phyloP scores from a whole-genome alignment of 139 green algal species.

The Chlamydomonas applanata region DNA sequence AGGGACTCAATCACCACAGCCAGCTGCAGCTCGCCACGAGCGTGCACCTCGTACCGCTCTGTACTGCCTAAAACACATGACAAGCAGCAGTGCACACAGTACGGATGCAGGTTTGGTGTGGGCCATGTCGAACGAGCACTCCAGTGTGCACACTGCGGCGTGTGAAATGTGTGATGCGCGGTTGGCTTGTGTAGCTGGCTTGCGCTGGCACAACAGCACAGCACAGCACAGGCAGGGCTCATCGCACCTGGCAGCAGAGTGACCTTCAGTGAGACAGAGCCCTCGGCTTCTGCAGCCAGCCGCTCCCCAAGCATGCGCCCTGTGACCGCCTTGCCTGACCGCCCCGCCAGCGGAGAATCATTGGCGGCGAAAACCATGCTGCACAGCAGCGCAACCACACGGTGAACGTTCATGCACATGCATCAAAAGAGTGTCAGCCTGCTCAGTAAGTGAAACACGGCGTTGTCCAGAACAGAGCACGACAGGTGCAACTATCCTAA shows the following conservation, averaged over 20 bases:
- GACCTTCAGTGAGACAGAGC: conserved; percentile 70
- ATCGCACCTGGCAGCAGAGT: conserved; percentile 27
- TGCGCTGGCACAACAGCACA: no score
- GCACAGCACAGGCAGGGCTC: no score
- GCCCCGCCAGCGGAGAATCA: conserved; percentile 76
- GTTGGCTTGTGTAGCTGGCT: no score
- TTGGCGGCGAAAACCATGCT: conserved; percentile 88
- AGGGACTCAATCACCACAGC: conserved; percentile 89
- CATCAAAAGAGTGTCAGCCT: no score
- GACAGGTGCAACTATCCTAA: background rate
- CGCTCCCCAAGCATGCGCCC: conserved; percentile 78
- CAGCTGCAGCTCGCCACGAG: conserved; percentile 90
- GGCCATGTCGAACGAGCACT: background rate
- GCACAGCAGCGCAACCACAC: background rate
- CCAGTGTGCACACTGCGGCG: background rate
- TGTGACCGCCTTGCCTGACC: conserved; percentile 71
- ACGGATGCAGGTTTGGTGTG: background rate
- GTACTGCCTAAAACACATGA: conserved; percentile 30
- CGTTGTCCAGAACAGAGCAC: background rate
- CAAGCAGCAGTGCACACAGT: background rate
- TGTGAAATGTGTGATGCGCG: no score
- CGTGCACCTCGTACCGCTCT: conserved; percentile 76
- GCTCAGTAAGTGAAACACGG: background rate
- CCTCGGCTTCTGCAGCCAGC: conserved; percentile 78
- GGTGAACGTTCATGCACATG: no score